Conservation (phyloP, 2,329 filamentous ascomycete species). For the Lojkania enalia region DNA sequence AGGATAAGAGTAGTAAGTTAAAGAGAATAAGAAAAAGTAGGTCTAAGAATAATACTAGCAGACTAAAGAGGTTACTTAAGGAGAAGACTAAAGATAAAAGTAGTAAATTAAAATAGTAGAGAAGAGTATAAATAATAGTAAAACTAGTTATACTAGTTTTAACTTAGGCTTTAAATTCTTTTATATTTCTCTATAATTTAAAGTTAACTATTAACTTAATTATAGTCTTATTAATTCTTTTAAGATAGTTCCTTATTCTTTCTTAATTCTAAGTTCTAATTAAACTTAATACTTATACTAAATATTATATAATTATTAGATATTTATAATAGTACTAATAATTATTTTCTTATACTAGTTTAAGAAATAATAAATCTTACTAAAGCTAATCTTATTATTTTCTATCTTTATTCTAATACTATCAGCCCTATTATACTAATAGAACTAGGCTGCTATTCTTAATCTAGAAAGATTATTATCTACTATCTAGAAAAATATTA, state of each 20-base stretch:
- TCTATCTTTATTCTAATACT: constrained; percentile 11
- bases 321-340: constrained; percentile 1
- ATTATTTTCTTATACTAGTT: constrained; percentile 1
- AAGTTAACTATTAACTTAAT: constrained; percentile 7
- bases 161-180: constrained; percentile 9
- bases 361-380: constrained; percentile 12
- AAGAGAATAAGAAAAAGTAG: constrained; percentile 8
- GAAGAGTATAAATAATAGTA: constrained; percentile 9
- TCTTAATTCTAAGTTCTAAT: constrained; percentile 8
- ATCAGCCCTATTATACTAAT: constrained; percentile 10
- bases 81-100: constrained; percentile 7
- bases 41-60: constrained; percentile 2
- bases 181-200: constrained; percentile 10
- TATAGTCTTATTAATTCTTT: constrained; percentile 12
- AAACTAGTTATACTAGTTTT: constrained; percentile 2
- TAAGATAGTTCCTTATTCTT: constrained; percentile 10
- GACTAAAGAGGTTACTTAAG: constrained; percentile 4
- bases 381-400: constrained; percentile 10
- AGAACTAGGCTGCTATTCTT: constrained; percentile 10
- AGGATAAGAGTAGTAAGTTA: constrained; percentile 4
- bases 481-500: constrained; percentile 11
- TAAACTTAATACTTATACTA: constrained; percentile 9
- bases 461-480: constrained; percentile 10
- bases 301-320: constrained; percentile 2
- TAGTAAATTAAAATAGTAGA: constrained; percentile 12